Evolutionary conservation across 1,139 yeast genomes (phyloP).

Genomic region (Yamadazyma spencermartinsiae): DNA sequence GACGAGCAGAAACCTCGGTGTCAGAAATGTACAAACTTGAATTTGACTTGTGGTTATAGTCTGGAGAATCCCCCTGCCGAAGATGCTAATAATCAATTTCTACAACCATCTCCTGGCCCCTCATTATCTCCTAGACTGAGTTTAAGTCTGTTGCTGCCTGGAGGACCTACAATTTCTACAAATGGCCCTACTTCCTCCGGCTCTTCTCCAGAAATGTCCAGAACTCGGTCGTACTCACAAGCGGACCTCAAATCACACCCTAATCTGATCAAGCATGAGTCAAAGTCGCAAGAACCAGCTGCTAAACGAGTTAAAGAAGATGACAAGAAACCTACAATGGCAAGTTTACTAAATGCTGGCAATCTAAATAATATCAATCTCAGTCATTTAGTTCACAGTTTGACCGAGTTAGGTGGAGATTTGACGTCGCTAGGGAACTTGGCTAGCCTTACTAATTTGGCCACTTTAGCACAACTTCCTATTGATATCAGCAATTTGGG

Average conservation of each 20-base stretch:
- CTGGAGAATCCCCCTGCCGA: constrained; percentile 4
- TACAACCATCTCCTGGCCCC: neutral
- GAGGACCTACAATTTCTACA: neutral
- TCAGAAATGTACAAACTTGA: constrained; percentile 74
- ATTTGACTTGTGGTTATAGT: constrained; percentile 68
- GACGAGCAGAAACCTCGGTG: constrained; percentile 85
- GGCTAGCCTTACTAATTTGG: constrained; percentile 43
- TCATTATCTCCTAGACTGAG: neutral
- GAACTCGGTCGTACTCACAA: neutral
- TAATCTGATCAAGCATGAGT: neutral
- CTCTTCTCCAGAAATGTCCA: neutral
- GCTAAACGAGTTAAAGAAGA: constrained; percentile 1
- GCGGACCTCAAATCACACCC: neutral
- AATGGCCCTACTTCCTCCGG: neutral
- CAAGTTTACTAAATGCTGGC: constrained; percentile 39
- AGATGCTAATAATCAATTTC: neutral
- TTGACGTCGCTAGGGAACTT: constrained; percentile 38
- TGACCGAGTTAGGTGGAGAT: constrained; percentile 40
- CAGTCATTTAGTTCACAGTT: constrained; percentile 46
- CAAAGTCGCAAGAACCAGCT: neutral
- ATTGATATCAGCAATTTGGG: constrained; percentile 42
- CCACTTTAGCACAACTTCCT: constrained; percentile 47
- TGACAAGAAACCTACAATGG: constrained; percentile 3
- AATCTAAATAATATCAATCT: constrained; percentile 46
- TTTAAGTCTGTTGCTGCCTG: neutral